phyloP scores from a whole-genome alignment of 192 early-diverging fungal genomes.

The Cetraspora pellucida region DNA sequence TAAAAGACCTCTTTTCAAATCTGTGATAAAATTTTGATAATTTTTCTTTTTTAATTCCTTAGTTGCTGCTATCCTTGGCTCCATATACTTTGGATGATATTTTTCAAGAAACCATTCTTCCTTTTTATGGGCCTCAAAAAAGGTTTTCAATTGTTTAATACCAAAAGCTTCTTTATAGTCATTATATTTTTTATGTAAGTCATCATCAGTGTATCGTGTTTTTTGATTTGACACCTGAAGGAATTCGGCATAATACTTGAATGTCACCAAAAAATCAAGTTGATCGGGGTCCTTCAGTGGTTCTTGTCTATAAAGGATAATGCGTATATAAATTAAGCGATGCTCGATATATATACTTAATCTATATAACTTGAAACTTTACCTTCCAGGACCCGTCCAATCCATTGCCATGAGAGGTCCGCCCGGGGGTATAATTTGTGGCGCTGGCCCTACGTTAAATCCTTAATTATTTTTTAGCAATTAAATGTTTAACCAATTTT shows the following conservation, averaged over 20 bases:
- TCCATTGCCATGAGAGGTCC: conserved; percentile 31
- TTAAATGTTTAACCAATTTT: no score
- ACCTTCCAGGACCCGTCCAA: conserved; percentile 33
- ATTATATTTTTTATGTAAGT: conserved; percentile 75
- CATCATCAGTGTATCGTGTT: conserved; percentile 72
- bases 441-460: conserved; percentile 22
- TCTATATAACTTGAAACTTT: not conserved
- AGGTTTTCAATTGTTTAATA: conserved; percentile 65
- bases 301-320: conserved; percentile 16
- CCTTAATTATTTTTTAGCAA: conserved; percentile 4
- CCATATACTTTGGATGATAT: conserved; percentile 80
- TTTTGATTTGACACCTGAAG: conserved; percentile 60
- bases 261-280: conserved; percentile 75
- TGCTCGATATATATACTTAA: not conserved
- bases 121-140: conserved; percentile 76
- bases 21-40: conserved; percentile 62
- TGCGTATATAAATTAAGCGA: not conserved
- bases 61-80: conserved; percentile 54
- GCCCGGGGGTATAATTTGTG: conserved; percentile 27
- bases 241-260: conserved; percentile 76
- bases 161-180: conserved; percentile 83
- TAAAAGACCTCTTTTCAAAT: conserved; percentile 71
- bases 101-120: conserved; percentile 94
- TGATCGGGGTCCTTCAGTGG: conserved; percentile 66
- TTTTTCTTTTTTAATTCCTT: conserved; percentile 55